Base-by-base conservation (phyloP, 1,284 basidiomycete species). In the Mycosarcoma maydis region DNA sequence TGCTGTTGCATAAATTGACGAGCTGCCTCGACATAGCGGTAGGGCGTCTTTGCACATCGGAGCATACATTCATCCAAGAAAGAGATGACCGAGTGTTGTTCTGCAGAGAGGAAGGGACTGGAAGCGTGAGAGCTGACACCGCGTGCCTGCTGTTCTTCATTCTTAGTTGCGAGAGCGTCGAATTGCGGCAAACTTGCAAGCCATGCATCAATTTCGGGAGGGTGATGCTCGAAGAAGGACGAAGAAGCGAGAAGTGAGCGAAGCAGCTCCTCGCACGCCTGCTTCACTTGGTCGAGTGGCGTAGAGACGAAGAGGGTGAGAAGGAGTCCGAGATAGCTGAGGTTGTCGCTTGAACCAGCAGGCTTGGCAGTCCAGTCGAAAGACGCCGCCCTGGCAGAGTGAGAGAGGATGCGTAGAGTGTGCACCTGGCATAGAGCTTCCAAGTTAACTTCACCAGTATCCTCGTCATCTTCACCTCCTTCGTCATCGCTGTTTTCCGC, bases 1-100 rank as follows among this genome's bases (percentile, higher is more conserved):
- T 64, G 38, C 7, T 73, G 60, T 49, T 27, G 73, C 47, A 22
- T 47, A 57, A 48, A 56, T 24, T 36, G 24, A 85, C 84, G 51
- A 87, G 80, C 62, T 11, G 89, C 88, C 75, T 97, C 94, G 51
- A 95, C 85, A 79, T 96, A 98, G 32, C 88, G 87, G 80, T 94
- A 92, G 0, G 92, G 91, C 1, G 89, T 90, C 83, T 91, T 93
- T 65, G 89, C 77, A 70, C 90, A 92, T n/a, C 92, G 86, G 53
- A 90, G 88, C 7, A 91, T 84, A 76, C 92, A 95, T 41, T 94
- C 91, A 73, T 98, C 94, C 13, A 96, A 71, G 83, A 96, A 94
- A 0, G 84, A 75, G 4, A 91, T 83, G 3, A 94, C 86, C 2
- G 32, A 86, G 83, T 10, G 82, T 78, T 86, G 86, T 41, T 90